Percentiles rank a stretch among this genome's conserved stretches.
Evolutionary conservation across 768 basidiomycete species (phyloP).

Genomic region (Sistotremastrum suecicum): DNA sequence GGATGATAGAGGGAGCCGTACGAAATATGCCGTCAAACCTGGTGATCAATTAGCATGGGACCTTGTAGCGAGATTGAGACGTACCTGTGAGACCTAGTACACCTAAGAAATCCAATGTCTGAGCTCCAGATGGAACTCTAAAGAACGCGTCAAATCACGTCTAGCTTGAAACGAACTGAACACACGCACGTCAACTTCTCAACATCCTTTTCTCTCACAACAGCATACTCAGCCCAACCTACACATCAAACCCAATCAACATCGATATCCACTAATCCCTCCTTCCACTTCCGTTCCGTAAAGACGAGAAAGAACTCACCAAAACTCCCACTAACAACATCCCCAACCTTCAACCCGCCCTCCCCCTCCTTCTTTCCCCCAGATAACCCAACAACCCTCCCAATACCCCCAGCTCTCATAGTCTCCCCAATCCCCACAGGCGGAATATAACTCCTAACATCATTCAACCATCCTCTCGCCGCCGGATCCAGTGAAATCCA

Average conservation of each 20-base stretch:
- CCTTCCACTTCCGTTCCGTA: too few relatives aligned
- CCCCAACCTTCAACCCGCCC: slow-evolving; percentile 47
- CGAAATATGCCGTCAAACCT: slow-evolving; percentile 88
- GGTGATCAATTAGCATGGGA: not conserved
- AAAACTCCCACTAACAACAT: slow-evolving; percentile 45
- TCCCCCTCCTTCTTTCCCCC: slow-evolving; percentile 41
- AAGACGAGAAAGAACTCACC: slow-evolving; percentile 28
- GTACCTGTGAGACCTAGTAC: slow-evolving; percentile 62
- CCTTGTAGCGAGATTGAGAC: slow-evolving; percentile 9
- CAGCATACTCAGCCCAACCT: slow-evolving; percentile 73
- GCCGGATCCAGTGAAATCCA: slow-evolving; percentile 80
- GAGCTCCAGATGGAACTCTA: slow-evolving; percentile 45
- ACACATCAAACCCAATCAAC: not conserved
- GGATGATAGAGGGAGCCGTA: slow-evolving; percentile 19
- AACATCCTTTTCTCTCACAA: slow-evolving; percentile 39
- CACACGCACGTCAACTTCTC: slow-evolving; percentile 39
- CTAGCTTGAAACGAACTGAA: not conserved
- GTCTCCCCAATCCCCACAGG: slow-evolving; percentile 60
- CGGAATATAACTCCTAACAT: slow-evolving; percentile 54
- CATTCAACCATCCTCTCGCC: slow-evolving; percentile 73
- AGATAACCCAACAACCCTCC: slow-evolving; percentile 29
- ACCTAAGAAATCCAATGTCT: slow-evolving; percentile 67
- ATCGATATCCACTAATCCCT: too few relatives aligned
- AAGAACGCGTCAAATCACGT: not conserved
- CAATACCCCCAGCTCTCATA: slow-evolving; percentile 63